Base-by-base conservation (phyloP, 148 eudicot species). In the Rhododendron williamsianum region DNA sequence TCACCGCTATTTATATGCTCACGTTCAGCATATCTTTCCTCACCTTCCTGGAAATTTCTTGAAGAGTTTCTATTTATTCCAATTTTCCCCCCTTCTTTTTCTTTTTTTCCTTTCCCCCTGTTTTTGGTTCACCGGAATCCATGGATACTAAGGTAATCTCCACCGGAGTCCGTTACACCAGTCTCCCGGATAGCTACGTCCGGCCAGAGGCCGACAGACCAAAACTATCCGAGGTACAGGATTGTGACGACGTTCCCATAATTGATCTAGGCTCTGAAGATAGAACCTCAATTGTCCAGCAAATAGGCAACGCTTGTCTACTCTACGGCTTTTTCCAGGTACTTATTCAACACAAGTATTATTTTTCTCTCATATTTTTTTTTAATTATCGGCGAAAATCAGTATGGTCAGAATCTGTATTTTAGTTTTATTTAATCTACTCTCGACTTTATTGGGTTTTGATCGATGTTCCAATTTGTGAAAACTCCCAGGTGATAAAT, bases 241-340 rank as follows among this genome's bases (percentile, higher is more conserved):
- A 87, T 9, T 91, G 87, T 27, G 89, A 90, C 9, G 90, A 93
- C 30, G 90, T 94, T 6, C 97, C 98, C 6, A 63, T 94, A 27
- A 90, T 95, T n/a, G 94, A 95, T 87, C 48, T 95, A 73, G 89
- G 86, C 21, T 78, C 36, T n/a, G 65, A 13, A 3, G 91, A 94
- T 33, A 87, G 84, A 69, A 0, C 65, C 19, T 86, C 56, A 9
- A 84, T 89, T 11, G 86, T 86, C 56, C 82, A 54, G 35, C 94
- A 93, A 88, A 88, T 95, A 9, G 87, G 86, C 3, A 58, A 89
- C 58, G 98, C 98, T 78, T 95, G 97, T 85, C 77, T 45, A 2
- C 2, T 58, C 0, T 92, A 87, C 19, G 98, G 98, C 0, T 92
- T 94, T 63, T 94, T 95, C 76, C 98, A 95, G 94, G 98, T 95